Evolutionary conservation across 768 basidiomycete genomes (phyloP).

Genomic region (Crepidotus variabilis): DNA sequence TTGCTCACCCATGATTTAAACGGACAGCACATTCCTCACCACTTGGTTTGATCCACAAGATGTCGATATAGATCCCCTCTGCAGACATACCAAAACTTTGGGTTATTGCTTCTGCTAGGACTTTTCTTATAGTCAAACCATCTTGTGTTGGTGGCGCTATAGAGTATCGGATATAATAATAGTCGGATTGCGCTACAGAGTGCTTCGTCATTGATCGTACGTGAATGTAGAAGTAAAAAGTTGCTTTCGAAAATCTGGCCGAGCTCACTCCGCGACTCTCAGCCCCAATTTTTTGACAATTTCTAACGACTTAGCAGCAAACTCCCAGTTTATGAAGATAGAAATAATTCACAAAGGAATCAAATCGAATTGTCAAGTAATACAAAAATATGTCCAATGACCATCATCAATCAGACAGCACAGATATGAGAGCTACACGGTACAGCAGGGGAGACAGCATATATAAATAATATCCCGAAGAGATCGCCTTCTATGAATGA

Average conservation of each 20-base stretch:
- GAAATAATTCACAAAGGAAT: neutral
- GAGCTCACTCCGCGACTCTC: no score
- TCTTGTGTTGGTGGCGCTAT: constrained; percentile 36
- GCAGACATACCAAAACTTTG: constrained; percentile 53
- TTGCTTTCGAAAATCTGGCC: no score
- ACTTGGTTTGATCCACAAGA: constrained; percentile 48
- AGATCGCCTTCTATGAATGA: neutral
- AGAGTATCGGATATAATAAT: constrained; percentile 47
- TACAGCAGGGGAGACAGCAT: neutral
- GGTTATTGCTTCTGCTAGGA: constrained; percentile 49
- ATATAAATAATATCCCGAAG: neutral
- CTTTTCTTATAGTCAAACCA: constrained; percentile 45
- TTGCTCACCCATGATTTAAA: constrained; percentile 31
- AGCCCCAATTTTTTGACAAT: no score
- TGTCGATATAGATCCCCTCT: constrained; percentile 51
- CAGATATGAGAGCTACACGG: neutral
- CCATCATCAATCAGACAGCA: neutral
- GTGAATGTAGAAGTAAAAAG: neutral
- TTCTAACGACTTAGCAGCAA: no score
- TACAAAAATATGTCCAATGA: neutral
- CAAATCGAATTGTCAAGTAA: neutral
- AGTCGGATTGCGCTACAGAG: constrained; percentile 6
- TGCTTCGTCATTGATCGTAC: neutral
- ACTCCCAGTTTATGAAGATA: no score
- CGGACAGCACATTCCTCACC: constrained; percentile 40